A percentile compares a stretch with the other conserved stretches of the same genome.
These are phyloP conservation scores for Cercophora scortea DNA, from an alignment of 495 filamentous ascomycete genomes.

Conservation along the genomic window DNA sequence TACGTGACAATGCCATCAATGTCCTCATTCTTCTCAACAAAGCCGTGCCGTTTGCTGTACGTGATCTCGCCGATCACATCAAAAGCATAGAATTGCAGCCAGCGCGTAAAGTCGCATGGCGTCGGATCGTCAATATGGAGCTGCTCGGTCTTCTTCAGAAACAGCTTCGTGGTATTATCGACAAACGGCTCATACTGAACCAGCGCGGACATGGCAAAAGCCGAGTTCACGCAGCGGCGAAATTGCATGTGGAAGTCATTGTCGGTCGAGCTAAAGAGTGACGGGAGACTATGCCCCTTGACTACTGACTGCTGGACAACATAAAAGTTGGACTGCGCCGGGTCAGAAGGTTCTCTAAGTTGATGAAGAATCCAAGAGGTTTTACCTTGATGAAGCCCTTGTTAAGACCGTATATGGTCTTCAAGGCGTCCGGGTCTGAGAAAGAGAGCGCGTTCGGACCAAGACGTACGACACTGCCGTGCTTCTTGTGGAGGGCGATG, in stretches of 20 bases:
- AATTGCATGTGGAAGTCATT: constrained; percentile 67
- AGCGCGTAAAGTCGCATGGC: constrained; percentile 57
- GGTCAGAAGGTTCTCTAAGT: constrained; percentile 10
- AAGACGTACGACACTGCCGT: constrained; percentile 64
- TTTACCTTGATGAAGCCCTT: constrained; percentile 74
- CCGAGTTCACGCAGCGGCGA: constrained; percentile 59
- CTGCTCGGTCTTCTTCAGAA: constrained; percentile 54
- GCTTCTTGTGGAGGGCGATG: constrained; percentile 56
- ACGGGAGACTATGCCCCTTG: constrained; percentile 56
- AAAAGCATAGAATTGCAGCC: constrained; percentile 76
- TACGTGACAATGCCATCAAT: constrained; percentile 55
- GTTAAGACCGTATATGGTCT: constrained; percentile 72
- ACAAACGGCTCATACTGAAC: constrained; percentile 71
- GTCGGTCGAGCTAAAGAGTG: constrained; percentile 72
- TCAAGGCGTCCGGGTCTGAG: constrained; percentile 57
- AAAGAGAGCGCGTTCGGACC: constrained; percentile 63
- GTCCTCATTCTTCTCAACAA: constrained; percentile 54
- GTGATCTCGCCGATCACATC: constrained; percentile 68
- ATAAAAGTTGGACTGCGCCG: constrained; percentile 61
- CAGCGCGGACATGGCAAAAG: constrained; percentile 66
- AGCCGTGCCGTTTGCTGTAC: constrained; percentile 56
- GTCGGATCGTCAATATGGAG: constrained; percentile 45
- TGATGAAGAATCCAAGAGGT: neutral
- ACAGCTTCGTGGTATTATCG: constrained; percentile 54
- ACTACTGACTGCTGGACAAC: constrained; percentile 58